Percentiles rank a stretch among this genome's conserved stretches.
Evolutionary conservation across 164 flowering plant genomes (phyloP).

Genomic region (Brasenia schreberi): DNA sequence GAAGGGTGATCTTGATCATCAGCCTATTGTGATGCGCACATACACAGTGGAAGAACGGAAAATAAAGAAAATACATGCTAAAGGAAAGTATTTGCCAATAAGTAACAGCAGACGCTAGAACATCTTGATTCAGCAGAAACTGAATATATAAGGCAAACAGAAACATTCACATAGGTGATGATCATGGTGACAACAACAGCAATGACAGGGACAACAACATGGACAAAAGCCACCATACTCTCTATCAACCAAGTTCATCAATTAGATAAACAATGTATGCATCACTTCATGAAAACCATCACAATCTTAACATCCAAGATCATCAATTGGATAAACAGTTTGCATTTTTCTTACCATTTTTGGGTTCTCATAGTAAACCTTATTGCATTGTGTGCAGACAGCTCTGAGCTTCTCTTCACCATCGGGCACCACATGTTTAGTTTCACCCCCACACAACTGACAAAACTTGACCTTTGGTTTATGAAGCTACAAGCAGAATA

Average conservation of each 20-base stretch:
- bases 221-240: background rate
- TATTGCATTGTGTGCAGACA: conserved; percentile 72
- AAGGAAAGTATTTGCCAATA: no score
- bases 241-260: background rate
- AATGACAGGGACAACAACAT: background rate
- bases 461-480: conserved; percentile 56
- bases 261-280: background rate
- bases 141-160: no score
- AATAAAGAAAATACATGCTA: no score
- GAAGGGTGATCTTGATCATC: no score
- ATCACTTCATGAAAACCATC: no score
- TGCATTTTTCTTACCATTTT: conserved; percentile 51
- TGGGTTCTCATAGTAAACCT: conserved; percentile 78
- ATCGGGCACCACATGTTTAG: conserved; percentile 72
- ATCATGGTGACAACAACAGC: no score
- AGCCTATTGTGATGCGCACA: no score
- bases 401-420: conserved; percentile 87
- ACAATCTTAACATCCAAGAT: background rate
- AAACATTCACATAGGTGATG: no score
- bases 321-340: background rate
- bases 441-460: conserved; percentile 82
- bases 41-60: no score
- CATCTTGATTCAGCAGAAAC: no score
- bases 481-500: conserved; percentile 24
- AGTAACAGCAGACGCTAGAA: no score